phyloP scores from a whole-genome alignment of 768 basidiomycete genomes.

The Collybia sp. region DNA sequence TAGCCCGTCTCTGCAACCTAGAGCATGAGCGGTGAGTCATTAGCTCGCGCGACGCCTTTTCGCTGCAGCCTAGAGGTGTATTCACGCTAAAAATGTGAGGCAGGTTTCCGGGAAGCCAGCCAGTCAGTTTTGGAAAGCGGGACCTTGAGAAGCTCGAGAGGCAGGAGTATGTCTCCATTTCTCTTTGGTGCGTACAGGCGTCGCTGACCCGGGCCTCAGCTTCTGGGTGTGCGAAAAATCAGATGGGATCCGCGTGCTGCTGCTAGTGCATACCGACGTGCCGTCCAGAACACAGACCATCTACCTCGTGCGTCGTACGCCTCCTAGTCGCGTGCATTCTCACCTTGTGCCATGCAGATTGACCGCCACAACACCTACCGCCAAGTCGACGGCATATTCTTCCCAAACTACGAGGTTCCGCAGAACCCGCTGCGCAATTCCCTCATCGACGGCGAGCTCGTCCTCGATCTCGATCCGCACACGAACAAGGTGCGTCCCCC shows the following conservation, averaged over 20 bases:
- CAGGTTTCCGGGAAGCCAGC: slow-evolving; percentile 95
- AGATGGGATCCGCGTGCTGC: slow-evolving; percentile 88
- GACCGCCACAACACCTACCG: slow-evolving; percentile 92
- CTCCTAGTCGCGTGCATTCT: background rate
- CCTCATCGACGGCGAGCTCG: slow-evolving; percentile 90
- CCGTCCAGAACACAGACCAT: slow-evolving; percentile 49
- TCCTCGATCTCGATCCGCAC: slow-evolving; percentile 79
- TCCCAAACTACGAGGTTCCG: slow-evolving; percentile 83
- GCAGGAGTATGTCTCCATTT: slow-evolving; percentile 57
- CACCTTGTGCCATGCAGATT: slow-evolving; percentile 48
- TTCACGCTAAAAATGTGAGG: slow-evolving; percentile 3
- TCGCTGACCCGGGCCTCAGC: slow-evolving; percentile 32
- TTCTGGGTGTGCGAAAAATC: slow-evolving; percentile 99
- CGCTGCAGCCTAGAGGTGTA: slow-evolving; percentile 1
- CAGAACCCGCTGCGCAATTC: slow-evolving; percentile 68
- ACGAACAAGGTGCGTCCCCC: slow-evolving; percentile 56
- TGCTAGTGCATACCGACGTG: slow-evolving; percentile 66
- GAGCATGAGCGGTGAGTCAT: slow-evolving; percentile 56
- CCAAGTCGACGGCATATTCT: slow-evolving; percentile 69
- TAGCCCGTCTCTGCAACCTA: slow-evolving; percentile 62
- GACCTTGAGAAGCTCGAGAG: slow-evolving; percentile 75
- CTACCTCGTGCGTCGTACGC: slow-evolving; percentile 61
- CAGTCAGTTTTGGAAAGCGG: slow-evolving; percentile 76
- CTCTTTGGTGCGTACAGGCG: slow-evolving; percentile 13
- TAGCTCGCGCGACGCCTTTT: background rate